Evolutionary conservation across 2,329 filamentous ascomycete genomes (phyloP).

Genomic region (Cytospora chrysosperma): DNA sequence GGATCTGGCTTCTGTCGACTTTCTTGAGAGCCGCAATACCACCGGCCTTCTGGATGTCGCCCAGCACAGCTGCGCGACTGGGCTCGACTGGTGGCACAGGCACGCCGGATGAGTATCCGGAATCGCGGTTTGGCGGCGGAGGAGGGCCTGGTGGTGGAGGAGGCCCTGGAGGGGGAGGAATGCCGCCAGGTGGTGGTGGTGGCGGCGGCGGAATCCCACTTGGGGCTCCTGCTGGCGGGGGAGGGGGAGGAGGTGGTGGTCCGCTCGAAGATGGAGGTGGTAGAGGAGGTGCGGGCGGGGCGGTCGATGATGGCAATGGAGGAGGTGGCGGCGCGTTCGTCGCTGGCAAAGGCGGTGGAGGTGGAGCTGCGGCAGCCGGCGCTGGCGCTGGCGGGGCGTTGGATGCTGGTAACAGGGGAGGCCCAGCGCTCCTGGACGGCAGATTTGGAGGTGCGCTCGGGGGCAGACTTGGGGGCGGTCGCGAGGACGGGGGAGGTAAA

Average conservation of each 20-base stretch:
- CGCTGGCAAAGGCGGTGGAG: slow-evolving; percentile 39
- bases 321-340: slow-evolving; percentile 39
- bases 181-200: slow-evolving; percentile 39
- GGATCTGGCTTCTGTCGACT: slow-evolving; percentile 67
- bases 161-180: slow-evolving; percentile 37
- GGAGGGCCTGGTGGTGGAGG: slow-evolving; percentile 48
- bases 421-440: slow-evolving; percentile 35
- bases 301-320: slow-evolving; percentile 34
- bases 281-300: slow-evolving; percentile 40
- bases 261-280: slow-evolving; percentile 37
- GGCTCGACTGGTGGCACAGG: slow-evolving; percentile 45
- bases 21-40: slow-evolving; percentile 71
- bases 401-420: slow-evolving; percentile 32
- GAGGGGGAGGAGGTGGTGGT: slow-evolving; percentile 43
- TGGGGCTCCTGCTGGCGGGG: slow-evolving; percentile 37
- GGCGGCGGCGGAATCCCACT: slow-evolving; percentile 38
- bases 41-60: slow-evolving; percentile 69
- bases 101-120: slow-evolving; percentile 54
- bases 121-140: slow-evolving; percentile 58
- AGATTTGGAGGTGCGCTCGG: slow-evolving; percentile 42
- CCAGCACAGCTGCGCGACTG: slow-evolving; percentile 61
- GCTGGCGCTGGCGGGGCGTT: slow-evolving; percentile 37
- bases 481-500: slow-evolving; percentile 50
- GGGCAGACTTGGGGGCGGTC: slow-evolving; percentile 50
- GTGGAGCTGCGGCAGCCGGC: slow-evolving; percentile 32